A percentile compares a stretch with the other conserved stretches of the same genome.
These are phyloP conservation scores for Neurospora sp. DNA, from an alignment of 2,329 filamentous ascomycete species.

Conservation along the genomic window DNA sequence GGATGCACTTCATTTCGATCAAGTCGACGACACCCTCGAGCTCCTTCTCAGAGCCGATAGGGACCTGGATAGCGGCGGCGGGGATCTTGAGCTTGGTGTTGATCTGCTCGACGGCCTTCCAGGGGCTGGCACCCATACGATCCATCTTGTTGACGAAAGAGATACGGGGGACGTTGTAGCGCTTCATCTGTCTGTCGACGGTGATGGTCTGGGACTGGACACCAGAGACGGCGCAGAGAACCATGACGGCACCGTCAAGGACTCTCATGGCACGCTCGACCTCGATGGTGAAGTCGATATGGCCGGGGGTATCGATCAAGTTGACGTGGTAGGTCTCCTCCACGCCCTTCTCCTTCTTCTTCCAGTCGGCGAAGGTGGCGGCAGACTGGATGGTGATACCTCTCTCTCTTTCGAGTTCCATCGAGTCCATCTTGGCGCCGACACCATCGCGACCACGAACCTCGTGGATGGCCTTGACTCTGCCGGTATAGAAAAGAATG, in stretches of 20 bases:
- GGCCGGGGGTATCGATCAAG: conserved; percentile 94
- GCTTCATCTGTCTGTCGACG: conserved; percentile 95
- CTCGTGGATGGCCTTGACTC: conserved; percentile 95
- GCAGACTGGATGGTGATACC: conserved; percentile 99
- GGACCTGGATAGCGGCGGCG: conserved; percentile 87
- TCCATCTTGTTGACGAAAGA: conserved; percentile 99
- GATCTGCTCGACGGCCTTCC: conserved; percentile 96
- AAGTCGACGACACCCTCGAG: conserved; percentile 91
- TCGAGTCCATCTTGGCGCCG: conserved; percentile 99
- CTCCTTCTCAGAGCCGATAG: conserved; percentile 83
- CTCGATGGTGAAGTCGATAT: conserved; percentile 99
- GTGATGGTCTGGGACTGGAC: conserved; percentile 98
- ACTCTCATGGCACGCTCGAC: conserved; percentile 92
- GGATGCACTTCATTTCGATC: conserved; percentile 84
- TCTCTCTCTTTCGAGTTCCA: conserved; percentile 97
- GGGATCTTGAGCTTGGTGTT: conserved; percentile 90
- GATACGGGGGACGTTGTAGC: conserved; percentile 91
- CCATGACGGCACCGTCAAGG: conserved; percentile 95
- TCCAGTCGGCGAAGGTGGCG: conserved; percentile 95
- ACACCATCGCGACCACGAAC: conserved; percentile 90
- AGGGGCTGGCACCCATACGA: conserved; percentile 95
- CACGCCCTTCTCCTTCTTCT: conserved; percentile 60
- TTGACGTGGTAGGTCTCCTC: conserved; percentile 96
- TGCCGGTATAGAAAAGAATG: conserved; percentile 94
- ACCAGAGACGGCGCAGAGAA: conserved; percentile 91